Base-by-base conservation (phyloP, 257 asterid species). In the Paraleonurus japonicus region DNA sequence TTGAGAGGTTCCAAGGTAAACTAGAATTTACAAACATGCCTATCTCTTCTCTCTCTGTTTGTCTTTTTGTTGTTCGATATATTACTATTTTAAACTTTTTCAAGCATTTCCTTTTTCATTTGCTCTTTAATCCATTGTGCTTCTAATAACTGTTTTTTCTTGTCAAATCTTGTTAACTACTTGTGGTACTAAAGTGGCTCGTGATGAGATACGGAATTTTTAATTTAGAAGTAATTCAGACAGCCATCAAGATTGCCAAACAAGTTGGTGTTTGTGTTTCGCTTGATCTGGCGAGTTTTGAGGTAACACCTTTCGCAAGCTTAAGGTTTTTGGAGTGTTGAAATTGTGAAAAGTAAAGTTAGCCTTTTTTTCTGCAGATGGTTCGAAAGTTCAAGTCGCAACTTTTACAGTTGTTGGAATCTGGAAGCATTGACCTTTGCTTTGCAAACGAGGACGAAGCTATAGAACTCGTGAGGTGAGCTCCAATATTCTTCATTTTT, bases 361-460 rank as follows among this genome's bases (percentile, higher is more conserved):
- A 48, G n/a, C n/a, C 70, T 62, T 80, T 65, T 22, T 64, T 39
- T 61, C 35, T 63, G 45, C 89, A 92, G 99, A 95, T 95, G 99
- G 98, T 95, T 57, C 83, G 92, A 72, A 87, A 89, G 80, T 89
- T 89, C 82, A 87, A 88, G 74, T 30, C 58, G 69, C 94, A 88
- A 27, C 99, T 95, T 62, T 75, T 92, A 58, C 79, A 86, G 78
- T 78, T 95, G 69, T 82, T 95, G 33, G 91, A 90, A 81, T 89
- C 99, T 3, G 91, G 99, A 35, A 85, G 84, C 53, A 86, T 95
- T 48, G 98, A 95, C 73, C 94, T 95, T 62, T 95, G 99, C 82
- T 95, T 89, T 71, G 99, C 99, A 30, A 95, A 95, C 55, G 99
- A 95, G 88, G 99, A 95, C 65, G 99, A 92, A 81, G 99, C 98